Percentiles rank a stretch among this genome's conserved stretches.
Evolutionary conservation across 495 filamentous ascomycete species (phyloP).

Genomic region (Trichoderma gamsii): DNA sequence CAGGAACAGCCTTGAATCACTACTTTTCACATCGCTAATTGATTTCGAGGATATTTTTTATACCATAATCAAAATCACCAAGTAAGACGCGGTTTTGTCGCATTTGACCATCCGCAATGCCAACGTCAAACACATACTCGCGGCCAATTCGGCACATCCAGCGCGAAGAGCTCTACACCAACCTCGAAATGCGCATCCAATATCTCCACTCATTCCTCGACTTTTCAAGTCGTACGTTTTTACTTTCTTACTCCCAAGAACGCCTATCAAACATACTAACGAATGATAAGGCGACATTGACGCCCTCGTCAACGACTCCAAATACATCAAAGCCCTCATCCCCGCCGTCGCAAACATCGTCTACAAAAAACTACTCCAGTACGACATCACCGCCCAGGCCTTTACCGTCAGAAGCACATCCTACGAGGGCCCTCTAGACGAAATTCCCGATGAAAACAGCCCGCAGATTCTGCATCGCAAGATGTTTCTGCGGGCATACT

Average conservation of each 20-base stretch:
- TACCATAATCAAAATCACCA: too few species aligned
- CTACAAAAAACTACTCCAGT: conserved; percentile 69
- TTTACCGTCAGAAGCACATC: conserved; percentile 63
- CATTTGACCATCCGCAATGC: conserved; percentile 13
- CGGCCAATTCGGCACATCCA: conserved; percentile 55
- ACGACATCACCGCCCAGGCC: conserved; percentile 67
- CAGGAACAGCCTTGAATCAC: background rate
- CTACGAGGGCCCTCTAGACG: conserved; percentile 56
- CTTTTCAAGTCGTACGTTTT: conserved; percentile 57
- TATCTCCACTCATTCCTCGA: conserved; percentile 70
- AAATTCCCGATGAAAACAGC: conserved; percentile 53
- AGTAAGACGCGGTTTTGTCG: background rate
- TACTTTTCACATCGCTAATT: background rate
- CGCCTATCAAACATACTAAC: background rate
- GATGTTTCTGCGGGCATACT: conserved; percentile 66
- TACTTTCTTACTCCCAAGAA: background rate
- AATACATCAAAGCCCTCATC: conserved; percentile 69
- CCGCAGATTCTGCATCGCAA: conserved; percentile 70
- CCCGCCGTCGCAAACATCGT: conserved; percentile 68
- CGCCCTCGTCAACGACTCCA: conserved; percentile 56
- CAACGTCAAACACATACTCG: background rate
- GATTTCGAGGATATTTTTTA: too few species aligned
- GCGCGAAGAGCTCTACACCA: conserved; percentile 62
- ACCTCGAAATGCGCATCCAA: conserved; percentile 58
- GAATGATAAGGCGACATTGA: conserved; percentile 69